These are phyloP conservation scores for Starmera quercuum DNA, from an alignment of 805 yeast genomes.

Conservation along the genomic window DNA sequence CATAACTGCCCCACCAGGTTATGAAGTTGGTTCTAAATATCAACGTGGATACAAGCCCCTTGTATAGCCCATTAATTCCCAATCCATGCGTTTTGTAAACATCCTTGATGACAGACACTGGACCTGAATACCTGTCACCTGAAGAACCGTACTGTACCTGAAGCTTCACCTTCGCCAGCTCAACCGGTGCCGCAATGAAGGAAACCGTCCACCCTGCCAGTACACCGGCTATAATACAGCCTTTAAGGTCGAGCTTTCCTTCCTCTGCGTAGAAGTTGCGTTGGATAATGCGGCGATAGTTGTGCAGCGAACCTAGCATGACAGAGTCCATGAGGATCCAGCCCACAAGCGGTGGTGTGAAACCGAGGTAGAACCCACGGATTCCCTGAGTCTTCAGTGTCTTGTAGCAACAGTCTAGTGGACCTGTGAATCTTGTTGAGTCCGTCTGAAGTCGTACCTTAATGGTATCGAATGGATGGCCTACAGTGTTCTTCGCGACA, in stretches of 20 bases:
- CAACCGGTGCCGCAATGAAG: constrained; percentile 94
- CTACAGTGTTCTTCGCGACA: constrained; percentile 78
- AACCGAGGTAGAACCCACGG: constrained; percentile 78
- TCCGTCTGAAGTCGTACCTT: constrained; percentile 80
- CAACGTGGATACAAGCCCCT: constrained; percentile 81
- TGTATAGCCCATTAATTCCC: constrained; percentile 69
- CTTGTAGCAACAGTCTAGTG: constrained; percentile 69
- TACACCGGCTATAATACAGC: constrained; percentile 73
- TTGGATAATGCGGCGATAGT: constrained; percentile 62
- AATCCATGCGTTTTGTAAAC: constrained; percentile 40
- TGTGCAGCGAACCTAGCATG: constrained; percentile 80
- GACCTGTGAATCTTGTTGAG: constrained; percentile 69
- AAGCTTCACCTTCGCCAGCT: constrained; percentile 78
- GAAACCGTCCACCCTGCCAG: constrained; percentile 84
- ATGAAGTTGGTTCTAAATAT: constrained; percentile 80
- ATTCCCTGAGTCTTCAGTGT: constrained; percentile 72
- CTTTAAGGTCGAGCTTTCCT: constrained; percentile 59
- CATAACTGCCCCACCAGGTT: constrained; percentile 94
- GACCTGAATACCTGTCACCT: constrained; percentile 63
- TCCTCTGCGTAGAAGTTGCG: constrained; percentile 55
- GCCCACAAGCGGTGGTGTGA: constrained; percentile 88
- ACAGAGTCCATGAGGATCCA: constrained; percentile 94
- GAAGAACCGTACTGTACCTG: constrained; percentile 86
- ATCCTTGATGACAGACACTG: constrained; percentile 63
- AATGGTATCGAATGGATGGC: constrained; percentile 90